Evolutionary conservation across 352 stramenopile genomes (phyloP).

Genomic region (Phytopythium litorale): DNA sequence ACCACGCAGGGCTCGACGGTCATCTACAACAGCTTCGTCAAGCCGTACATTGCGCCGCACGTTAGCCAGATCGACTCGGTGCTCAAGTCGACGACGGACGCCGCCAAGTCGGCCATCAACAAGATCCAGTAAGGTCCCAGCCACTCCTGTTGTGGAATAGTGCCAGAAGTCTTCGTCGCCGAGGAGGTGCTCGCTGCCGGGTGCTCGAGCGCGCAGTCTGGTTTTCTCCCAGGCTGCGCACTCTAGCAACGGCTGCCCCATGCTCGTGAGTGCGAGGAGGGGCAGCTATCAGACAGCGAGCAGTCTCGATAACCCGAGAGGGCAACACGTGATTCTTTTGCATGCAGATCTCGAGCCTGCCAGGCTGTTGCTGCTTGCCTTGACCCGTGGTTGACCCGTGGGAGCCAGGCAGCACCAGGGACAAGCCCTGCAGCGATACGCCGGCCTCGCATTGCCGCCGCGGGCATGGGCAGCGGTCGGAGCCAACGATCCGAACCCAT

Average conservation of each 20-base stretch:
- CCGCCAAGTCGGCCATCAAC: slow-evolving; percentile 40
- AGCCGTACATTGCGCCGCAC: slow-evolving; percentile 78
- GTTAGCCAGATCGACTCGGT: slow-evolving; percentile 61
- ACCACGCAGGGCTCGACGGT: slow-evolving; percentile 74
- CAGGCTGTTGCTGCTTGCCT: too few relatives aligned
- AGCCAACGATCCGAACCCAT: background rate
- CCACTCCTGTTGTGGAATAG: slow-evolving; percentile 5
- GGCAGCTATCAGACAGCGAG: background rate
- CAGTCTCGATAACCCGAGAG: slow-evolving; percentile 4
- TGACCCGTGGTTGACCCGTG: too few relatives aligned
- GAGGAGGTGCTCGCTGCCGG: slow-evolving; percentile 3
- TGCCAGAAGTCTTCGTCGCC: slow-evolving; percentile 6
- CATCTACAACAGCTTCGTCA: slow-evolving; percentile 84
- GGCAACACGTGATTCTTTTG: slow-evolving; percentile 3
- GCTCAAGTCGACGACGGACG: slow-evolving; percentile 49
- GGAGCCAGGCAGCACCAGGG: background rate
- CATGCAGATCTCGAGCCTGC: background rate
- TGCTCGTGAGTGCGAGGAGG: background rate
- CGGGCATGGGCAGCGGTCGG: background rate
- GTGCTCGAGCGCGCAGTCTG: background rate
- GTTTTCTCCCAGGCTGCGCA: background rate
- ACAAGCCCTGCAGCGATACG: background rate
- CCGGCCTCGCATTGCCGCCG: too few relatives aligned
- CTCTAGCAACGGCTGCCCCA: background rate
- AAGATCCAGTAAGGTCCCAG: slow-evolving; percentile 33